Conservation (phyloP, 176 grass and related monocot species). For the Poa annua region DNA sequence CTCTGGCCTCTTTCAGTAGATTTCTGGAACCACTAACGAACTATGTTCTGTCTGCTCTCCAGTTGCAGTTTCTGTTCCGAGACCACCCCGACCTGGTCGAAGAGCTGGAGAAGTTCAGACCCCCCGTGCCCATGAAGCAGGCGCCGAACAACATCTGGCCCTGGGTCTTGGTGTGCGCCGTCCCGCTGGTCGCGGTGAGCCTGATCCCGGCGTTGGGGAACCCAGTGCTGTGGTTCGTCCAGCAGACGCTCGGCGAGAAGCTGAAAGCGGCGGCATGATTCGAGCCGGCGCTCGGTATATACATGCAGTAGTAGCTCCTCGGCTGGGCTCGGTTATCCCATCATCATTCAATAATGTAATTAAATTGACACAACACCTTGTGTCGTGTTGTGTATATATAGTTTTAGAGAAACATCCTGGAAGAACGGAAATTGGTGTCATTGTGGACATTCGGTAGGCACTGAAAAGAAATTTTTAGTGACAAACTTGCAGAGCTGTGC, state of each 20-base stretch:
- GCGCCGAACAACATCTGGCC: conserved; percentile 49
- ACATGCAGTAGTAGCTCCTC: background rate
- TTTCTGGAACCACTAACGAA: background rate
- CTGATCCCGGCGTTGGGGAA: conserved; percentile 59
- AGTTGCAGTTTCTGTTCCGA: conserved; percentile 61
- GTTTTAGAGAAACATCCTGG: conserved; percentile 5
- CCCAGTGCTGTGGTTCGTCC: conserved; percentile 56
- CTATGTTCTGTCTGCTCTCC: conserved; percentile 12
- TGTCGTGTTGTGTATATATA: conserved; percentile 24
- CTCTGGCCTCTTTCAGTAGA: background rate
- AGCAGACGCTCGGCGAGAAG: conserved; percentile 56
- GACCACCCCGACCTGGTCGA: conserved; percentile 54
- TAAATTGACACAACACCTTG: background rate
- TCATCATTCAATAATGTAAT: conserved; percentile 32
- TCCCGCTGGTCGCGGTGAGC: conserved; percentile 57
- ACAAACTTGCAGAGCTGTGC: background rate
- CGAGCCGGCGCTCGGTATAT: background rate
- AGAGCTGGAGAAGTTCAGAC: conserved; percentile 59
- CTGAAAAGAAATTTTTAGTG: background rate
- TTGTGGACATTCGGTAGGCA: conserved; percentile 6
- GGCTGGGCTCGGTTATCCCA: background rate
- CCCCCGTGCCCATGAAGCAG: conserved; percentile 34
- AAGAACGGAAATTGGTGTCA: background rate
- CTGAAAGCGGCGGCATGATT: background rate
- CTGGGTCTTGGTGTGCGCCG: conserved; percentile 48